A percentile compares a stretch with the other conserved stretches of the same genome.
phyloP scores from a whole-genome alignment of 176 grass and related monocot genomes.

The Bothriochloa decipiens region DNA sequence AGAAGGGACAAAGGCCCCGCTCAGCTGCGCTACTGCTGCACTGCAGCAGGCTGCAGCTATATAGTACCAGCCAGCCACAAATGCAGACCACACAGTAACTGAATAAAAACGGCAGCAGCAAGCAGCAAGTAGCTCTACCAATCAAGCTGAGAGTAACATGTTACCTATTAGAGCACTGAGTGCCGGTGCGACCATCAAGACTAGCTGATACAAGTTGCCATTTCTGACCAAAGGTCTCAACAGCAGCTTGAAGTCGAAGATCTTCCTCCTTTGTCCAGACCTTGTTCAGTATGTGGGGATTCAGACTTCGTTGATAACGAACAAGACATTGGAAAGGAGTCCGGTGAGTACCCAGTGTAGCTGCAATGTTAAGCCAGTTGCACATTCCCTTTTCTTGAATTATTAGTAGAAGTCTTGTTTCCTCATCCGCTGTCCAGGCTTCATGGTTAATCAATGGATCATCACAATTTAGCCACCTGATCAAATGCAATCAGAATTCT shows the following conservation, averaged over 20 bases:
- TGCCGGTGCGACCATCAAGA: conserved; percentile 69
- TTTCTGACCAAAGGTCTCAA: conserved; percentile 76
- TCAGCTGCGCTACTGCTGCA: not conserved
- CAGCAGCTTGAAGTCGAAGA: conserved; percentile 59
- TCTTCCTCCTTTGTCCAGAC: conserved; percentile 91
- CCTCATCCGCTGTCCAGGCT: conserved; percentile 75
- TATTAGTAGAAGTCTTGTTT: conserved; percentile 82
- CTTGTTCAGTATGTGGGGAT: conserved; percentile 91
- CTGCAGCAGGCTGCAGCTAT: not conserved
- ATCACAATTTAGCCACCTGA: conserved; percentile 89
- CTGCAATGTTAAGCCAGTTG: conserved; percentile 89
- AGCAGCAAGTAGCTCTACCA: not conserved
- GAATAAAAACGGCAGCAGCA: not conserved
- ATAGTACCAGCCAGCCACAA: not conserved
- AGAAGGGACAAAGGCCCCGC: not conserved
- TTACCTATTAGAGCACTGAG: conserved; percentile 93
- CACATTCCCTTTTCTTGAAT: conserved; percentile 81
- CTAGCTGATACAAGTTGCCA: conserved; percentile 87
- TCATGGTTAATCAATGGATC: conserved; percentile 81
- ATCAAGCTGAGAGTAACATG: conserved; percentile 15
- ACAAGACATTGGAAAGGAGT: conserved; percentile 92
- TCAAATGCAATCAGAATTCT: conserved; percentile 35
- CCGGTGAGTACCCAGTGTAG: conserved; percentile 66
- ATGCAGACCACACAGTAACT: not conserved
- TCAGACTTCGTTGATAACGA: conserved; percentile 95